Conservation (phyloP, 2,329 filamentous ascomycete genomes). For the Didymella sp. region DNA sequence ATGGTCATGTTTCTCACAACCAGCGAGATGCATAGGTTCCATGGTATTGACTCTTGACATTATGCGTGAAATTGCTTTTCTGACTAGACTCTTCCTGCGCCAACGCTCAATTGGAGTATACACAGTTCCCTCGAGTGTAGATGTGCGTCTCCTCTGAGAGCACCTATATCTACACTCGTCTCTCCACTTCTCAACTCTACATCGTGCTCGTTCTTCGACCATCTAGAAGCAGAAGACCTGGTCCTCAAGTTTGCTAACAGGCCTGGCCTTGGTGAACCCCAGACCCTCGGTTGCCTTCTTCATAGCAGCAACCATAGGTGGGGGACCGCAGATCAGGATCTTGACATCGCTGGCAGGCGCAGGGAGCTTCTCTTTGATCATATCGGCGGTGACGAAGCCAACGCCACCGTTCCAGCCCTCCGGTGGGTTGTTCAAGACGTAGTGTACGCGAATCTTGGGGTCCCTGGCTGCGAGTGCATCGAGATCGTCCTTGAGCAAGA, state of each 20-base stretch:
- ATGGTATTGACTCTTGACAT: neutral
- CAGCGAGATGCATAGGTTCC: neutral
- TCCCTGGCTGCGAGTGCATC: slow-evolving; percentile 81
- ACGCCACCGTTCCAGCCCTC: slow-evolving; percentile 90
- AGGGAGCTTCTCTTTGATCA: slow-evolving; percentile 89
- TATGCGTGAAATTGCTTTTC: neutral
- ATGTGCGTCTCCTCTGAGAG: neutral
- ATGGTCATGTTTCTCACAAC: neutral
- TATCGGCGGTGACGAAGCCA: slow-evolving; percentile 93
- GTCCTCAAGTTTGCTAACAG: slow-evolving; percentile 97
- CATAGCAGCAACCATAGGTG: slow-evolving; percentile 94
- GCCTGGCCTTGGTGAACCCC: slow-evolving; percentile 89
- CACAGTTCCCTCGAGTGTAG: neutral
- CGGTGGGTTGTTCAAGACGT: slow-evolving; percentile 95
- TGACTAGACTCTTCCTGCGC: neutral
- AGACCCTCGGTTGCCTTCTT: slow-evolving; percentile 94
- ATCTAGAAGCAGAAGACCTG: slow-evolving; percentile 93
- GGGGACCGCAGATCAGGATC: slow-evolving; percentile 91
- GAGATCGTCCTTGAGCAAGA: slow-evolving; percentile 90
- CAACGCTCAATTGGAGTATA: slow-evolving; percentile 1
- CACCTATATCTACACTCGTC: neutral
- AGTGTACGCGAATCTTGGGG: slow-evolving; percentile 83
- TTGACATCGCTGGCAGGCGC: slow-evolving; percentile 87
- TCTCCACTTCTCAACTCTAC: neutral
- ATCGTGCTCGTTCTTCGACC: neutral